Conservation (phyloP, 2,329 filamentous ascomycete genomes). For the Cryphonectria radicalis region DNA sequence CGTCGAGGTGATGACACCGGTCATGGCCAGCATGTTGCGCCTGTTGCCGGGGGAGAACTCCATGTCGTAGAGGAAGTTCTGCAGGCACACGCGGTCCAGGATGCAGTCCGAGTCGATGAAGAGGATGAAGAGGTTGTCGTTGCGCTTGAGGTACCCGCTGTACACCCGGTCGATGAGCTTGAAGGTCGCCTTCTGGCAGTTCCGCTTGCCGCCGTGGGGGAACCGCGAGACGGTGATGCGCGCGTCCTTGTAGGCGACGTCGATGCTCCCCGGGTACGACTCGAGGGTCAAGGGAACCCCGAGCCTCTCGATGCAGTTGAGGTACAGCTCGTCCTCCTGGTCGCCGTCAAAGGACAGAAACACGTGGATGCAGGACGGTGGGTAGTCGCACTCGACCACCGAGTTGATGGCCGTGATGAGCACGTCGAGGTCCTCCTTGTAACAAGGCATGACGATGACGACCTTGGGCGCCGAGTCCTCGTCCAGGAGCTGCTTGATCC, state of each 20-base stretch:
- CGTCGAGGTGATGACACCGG: slow-evolving; percentile 93
- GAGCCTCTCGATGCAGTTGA: slow-evolving; percentile 82
- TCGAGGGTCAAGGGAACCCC: slow-evolving; percentile 79
- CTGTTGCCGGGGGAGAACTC: slow-evolving; percentile 92
- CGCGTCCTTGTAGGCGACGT: slow-evolving; percentile 80
- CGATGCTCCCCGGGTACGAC: slow-evolving; percentile 85
- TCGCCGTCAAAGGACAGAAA: slow-evolving; percentile 96
- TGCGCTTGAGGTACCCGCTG: slow-evolving; percentile 78
- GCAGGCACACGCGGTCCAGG: slow-evolving; percentile 85
- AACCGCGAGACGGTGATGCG: slow-evolving; percentile 92
- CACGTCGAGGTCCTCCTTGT: slow-evolving; percentile 85
- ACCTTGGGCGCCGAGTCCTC: slow-evolving; percentile 88
- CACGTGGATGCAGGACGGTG: slow-evolving; percentile 87
- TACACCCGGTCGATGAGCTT: slow-evolving; percentile 94
- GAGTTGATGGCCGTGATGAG: slow-evolving; percentile 88
- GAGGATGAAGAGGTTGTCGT: slow-evolving; percentile 92
- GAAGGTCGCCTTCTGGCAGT: slow-evolving; percentile 93
- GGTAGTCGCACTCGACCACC: slow-evolving; percentile 92
- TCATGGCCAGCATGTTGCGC: slow-evolving; percentile 95
- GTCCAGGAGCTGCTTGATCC: slow-evolving; percentile 83
- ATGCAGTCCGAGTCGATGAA: slow-evolving; percentile 99
- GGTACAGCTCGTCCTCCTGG: slow-evolving; percentile 84
- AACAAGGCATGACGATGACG: slow-evolving; percentile 95
- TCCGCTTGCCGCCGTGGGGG: slow-evolving; percentile 88
- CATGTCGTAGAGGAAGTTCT: slow-evolving; percentile 99